Evolutionary conservation across 345 rosid genomes (phyloP).

Genomic region (Eucalyptus pauciflora): DNA sequence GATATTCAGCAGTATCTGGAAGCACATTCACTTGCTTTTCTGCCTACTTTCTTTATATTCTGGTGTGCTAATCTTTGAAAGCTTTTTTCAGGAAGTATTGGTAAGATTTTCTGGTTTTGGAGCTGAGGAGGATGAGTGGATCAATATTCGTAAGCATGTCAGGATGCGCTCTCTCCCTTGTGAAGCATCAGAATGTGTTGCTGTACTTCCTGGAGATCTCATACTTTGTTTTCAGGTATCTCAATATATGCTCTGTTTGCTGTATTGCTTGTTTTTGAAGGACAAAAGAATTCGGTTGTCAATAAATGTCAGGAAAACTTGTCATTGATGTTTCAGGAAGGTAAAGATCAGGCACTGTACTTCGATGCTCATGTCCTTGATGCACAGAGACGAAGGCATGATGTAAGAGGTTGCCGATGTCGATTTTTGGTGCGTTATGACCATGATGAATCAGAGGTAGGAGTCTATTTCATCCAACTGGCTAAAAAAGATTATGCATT

Average conservation of each 20-base stretch:
- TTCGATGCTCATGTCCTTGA: slow-evolving; percentile 95
- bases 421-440: slow-evolving; percentile 93
- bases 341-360: slow-evolving; percentile 97
- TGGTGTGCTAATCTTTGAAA: not conserved
- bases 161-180: slow-evolving; percentile 97
- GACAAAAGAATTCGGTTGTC: not conserved
- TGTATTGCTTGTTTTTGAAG: not conserved
- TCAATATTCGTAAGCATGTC: slow-evolving; percentile 63
- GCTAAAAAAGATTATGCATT: not conserved
- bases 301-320: not conserved
- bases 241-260: not conserved
- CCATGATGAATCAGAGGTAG: slow-evolving; percentile 95
- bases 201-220: slow-evolving; percentile 97
- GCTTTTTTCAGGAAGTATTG: slow-evolving; percentile 71
- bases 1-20: not conserved
- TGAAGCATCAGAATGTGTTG: slow-evolving; percentile 98
- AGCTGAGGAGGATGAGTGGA: slow-evolving; percentile 97
- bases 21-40: not conserved
- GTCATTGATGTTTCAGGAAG: slow-evolving; percentile 50
- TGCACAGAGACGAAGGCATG: slow-evolving; percentile 96
- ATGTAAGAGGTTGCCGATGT: slow-evolving; percentile 98
- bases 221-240: slow-evolving; percentile 95
- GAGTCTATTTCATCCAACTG: not conserved
- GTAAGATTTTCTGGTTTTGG: slow-evolving; percentile 96
- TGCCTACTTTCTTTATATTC: not conserved